Evolutionary conservation across 176 grass and related monocot genomes (phyloP).

Genomic region (Pontederia paniculata): DNA sequence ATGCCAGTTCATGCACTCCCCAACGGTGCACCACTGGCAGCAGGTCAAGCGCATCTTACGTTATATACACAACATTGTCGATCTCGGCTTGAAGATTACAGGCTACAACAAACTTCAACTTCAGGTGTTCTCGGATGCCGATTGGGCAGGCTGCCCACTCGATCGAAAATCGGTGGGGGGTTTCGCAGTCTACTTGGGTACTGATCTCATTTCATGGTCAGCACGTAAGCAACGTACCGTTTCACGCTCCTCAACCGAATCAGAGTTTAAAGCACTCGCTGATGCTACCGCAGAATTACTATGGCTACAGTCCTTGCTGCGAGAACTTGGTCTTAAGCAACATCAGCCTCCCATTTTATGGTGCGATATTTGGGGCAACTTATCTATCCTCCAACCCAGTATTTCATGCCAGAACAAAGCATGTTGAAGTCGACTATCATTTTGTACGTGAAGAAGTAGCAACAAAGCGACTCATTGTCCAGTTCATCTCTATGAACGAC

Average conservation of each 20-base stretch:
- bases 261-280: neutral
- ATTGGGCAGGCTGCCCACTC: neutral
- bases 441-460: no score
- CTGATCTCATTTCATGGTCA: neutral
- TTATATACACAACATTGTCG: neutral
- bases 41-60: neutral
- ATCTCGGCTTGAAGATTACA: neutral
- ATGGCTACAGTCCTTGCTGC: neutral
- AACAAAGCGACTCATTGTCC: no score
- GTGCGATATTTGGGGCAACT: slow-evolving; percentile 2
- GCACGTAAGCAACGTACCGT: neutral
- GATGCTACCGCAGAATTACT: neutral
- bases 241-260: neutral
- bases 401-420: slow-evolving; percentile 8
- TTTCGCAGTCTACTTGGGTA: neutral
- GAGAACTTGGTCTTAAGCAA: neutral
- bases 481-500: no score
- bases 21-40: neutral
- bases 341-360: neutral
- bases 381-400: neutral
- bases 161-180: neutral
- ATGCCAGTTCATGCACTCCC: slow-evolving; percentile 3
- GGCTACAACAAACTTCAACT: no score
- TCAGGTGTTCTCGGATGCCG: neutral
- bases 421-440: slow-evolving; percentile 7